Conservation (phyloP, 495 filamentous ascomycete species). For the Xylaria longipes region DNA sequence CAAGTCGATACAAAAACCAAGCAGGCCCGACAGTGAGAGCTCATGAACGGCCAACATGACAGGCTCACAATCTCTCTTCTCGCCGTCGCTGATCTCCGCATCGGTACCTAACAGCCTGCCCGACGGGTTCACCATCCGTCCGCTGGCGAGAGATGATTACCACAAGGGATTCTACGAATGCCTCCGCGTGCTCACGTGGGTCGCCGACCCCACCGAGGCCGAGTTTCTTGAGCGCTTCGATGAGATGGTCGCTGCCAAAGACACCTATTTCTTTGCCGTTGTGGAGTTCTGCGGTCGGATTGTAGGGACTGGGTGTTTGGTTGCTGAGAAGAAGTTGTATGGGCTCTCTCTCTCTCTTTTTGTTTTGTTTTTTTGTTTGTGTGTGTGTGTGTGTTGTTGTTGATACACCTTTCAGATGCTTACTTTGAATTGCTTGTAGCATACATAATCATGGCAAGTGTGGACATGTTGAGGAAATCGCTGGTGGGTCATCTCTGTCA, state of each 20-base stretch:
- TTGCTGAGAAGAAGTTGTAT: constrained; percentile 77
- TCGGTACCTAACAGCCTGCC: constrained; percentile 68
- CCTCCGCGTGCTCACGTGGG: constrained; percentile 79
- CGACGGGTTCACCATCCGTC: constrained; percentile 74
- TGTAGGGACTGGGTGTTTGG: constrained; percentile 79
- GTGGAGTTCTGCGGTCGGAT: constrained; percentile 69
- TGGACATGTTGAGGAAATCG: constrained; percentile 92
- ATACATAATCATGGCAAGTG: constrained; percentile 69
- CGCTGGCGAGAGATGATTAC: constrained; percentile 75
- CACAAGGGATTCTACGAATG: constrained; percentile 75
- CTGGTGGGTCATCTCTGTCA: constrained; percentile 36
- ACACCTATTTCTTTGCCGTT: constrained; percentile 79
- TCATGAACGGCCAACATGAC: constrained; percentile 1
- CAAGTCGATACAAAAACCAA: background rate
- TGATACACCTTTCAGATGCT: background rate
- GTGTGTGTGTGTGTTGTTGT: background rate
- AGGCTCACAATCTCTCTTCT: constrained; percentile 60
- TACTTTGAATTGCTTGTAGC: constrained; percentile 40
- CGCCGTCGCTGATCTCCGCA: constrained; percentile 70
- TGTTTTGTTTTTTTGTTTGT: background rate
- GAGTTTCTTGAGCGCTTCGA: constrained; percentile 76
- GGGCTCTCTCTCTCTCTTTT: constrained; percentile 23
- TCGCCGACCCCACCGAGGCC: constrained; percentile 74
- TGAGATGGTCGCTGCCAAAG: constrained; percentile 72
- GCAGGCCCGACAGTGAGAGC: background rate